A percentile compares a stretch with the other conserved stretches of the same genome.
These are phyloP conservation scores for Passalora sequoiae DNA, from an alignment of 2,329 filamentous ascomycete genomes.

Conservation along the genomic window DNA sequence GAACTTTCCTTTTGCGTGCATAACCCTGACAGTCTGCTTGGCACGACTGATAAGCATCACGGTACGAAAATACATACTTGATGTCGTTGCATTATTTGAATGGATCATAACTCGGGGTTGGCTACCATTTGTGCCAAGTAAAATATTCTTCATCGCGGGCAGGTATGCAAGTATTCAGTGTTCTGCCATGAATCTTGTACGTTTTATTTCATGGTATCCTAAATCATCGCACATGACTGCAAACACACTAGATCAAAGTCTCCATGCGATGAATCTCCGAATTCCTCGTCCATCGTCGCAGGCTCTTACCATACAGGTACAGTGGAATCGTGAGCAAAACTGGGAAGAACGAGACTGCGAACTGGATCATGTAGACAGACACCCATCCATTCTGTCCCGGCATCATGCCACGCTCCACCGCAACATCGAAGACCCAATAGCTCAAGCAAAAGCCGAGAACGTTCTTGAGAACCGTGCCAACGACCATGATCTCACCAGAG, in stretches of 20 bases:
- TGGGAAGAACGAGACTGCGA: constrained; percentile 38
- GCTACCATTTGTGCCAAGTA: too few relatives aligned
- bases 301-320: constrained; percentile 41
- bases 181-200: too few relatives aligned
- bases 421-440: constrained; percentile 41
- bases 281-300: constrained; percentile 37
- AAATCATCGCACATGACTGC: too few relatives aligned
- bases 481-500: constrained; percentile 44
- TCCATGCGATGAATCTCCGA: constrained; percentile 36
- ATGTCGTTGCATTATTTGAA: too few relatives aligned
- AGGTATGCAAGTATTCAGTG: too few relatives aligned
- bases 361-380: constrained; percentile 42
- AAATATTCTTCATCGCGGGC: too few relatives aligned
- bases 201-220: too few relatives aligned
- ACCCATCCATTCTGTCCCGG: constrained; percentile 34
- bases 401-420: constrained; percentile 20
- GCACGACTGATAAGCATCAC: too few relatives aligned
- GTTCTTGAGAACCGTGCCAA: constrained; percentile 43
- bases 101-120: too few relatives aligned
- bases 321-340: constrained; percentile 39
- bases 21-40: not conserved
- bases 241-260: constrained; percentile 31
- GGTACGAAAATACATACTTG: too few relatives aligned
- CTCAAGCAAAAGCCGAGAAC: constrained; percentile 40
- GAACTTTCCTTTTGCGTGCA: not conserved